Conservation (phyloP, 2,329 filamentous ascomycete genomes). For the Cladophialophora bantiana region DNA sequence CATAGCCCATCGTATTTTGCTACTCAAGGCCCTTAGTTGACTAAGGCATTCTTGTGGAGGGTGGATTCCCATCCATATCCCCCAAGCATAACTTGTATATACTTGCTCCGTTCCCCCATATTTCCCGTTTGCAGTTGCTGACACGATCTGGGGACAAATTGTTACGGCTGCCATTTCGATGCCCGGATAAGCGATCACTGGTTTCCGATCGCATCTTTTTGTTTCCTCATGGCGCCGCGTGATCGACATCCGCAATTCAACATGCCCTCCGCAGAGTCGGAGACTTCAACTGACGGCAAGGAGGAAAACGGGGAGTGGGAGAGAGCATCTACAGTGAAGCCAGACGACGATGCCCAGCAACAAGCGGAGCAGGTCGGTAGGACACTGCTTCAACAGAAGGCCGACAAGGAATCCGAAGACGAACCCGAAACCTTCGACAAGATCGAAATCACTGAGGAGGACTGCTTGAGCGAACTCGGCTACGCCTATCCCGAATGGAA, state of each 20-base stretch:
- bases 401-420: conserved; percentile 11
- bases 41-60: background rate
- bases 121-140: background rate
- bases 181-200: background rate
- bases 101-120: conserved; percentile 8
- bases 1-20: conserved; percentile 22
- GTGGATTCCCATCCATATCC: background rate
- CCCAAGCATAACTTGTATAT: conserved; percentile 10
- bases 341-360: conserved; percentile 21
- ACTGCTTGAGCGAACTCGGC: conserved; percentile 71
- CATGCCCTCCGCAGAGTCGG: conserved; percentile 7
- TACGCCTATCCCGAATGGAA: conserved; percentile 64
- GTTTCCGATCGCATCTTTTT: background rate
- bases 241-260: conserved; percentile 16
- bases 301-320: conserved; percentile 34
- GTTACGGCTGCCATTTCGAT: background rate
- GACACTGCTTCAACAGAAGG: conserved; percentile 14
- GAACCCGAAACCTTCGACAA: conserved; percentile 37
- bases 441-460: conserved; percentile 59
- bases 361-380: conserved; percentile 26
- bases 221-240: conserved; percentile 7
- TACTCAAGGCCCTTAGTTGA: conserved; percentile 8
- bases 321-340: conserved; percentile 30
- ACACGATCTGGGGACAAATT: background rate
- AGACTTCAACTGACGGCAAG: conserved; percentile 5